Evolutionary conservation across 192 early-diverging fungal genomes (phyloP), one percentile per base, ranked within the genome.

Genomic region (Chytriomyces hyalinus): DNA sequence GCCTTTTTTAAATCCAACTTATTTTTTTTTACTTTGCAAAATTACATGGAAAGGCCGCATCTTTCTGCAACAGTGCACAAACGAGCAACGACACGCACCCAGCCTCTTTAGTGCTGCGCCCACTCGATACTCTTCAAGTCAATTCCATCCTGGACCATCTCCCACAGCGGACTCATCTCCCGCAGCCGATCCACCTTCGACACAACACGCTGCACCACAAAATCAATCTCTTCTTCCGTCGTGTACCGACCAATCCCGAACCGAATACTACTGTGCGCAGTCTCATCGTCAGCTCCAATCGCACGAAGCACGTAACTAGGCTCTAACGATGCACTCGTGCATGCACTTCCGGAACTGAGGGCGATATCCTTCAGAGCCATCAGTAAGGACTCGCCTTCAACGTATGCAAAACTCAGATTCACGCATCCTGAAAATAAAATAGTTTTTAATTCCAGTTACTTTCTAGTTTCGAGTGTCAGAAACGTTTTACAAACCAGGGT

Each of bases 361-460:
- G 97, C 97, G 72, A 98, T 93, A 65, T 98, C 96, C 80, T 98
- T 98, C 6, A 98, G 88, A 0, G 97, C 97, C 97, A 98, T 98
- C 65, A 98, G 84, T 47, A 98, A 87, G 8, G 95, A 97, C 84
- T 98, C 97, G 60, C 97, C 97, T 85, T 98, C 97, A 17, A 98
- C 93, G 82, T 95, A 98, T 5, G 95, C 92, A 76, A 98, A 98
- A 13, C 94, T 96, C 53, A 98, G 87, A 78, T 98, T 98, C 66
- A 98, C 94, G 80, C 97, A 98, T 22, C 95, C 93, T 86, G 49
- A 4, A 11, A 48, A 49, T 50, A 10, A 61, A 59, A 49, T 3
- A 57, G 62, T 17, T 64, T 24, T 64, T 1, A 28, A 69, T 49
- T 8, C 10, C 47, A 62, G 47, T 13, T 50, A 77, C 4, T 26